Percentiles rank a stretch among this genome's conserved stretches.
Evolutionary conservation across 345 rosid species (phyloP).

Genomic region (Lepidium aucheri): DNA sequence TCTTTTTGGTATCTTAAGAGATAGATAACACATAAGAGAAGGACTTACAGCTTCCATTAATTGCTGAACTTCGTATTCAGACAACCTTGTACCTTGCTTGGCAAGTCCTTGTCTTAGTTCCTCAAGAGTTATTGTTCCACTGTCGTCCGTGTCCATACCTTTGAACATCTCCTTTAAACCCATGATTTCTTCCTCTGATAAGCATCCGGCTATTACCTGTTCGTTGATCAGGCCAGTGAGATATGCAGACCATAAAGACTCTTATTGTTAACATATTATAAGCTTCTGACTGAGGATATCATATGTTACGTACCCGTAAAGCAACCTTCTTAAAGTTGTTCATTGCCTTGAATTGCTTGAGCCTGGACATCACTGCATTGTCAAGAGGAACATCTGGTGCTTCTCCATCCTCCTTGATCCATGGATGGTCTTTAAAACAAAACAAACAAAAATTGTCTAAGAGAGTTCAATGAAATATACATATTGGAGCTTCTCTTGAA

Average conservation of each 20-base stretch:
- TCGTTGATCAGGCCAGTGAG: not conserved
- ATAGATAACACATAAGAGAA: not conserved
- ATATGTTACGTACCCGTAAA: slow-evolving; percentile 33
- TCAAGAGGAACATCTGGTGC: slow-evolving; percentile 83
- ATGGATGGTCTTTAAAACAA: slow-evolving; percentile 46
- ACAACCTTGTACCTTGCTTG: slow-evolving; percentile 79
- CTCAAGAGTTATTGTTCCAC: slow-evolving; percentile 92
- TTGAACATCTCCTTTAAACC: slow-evolving; percentile 94
- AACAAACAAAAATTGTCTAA: not conserved
- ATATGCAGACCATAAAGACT: not conserved
- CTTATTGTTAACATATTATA: not conserved
- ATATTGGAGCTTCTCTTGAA: not conserved
- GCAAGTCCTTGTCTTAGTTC: slow-evolving; percentile 90
- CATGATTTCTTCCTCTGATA: slow-evolving; percentile 96
- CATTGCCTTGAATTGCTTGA: slow-evolving; percentile 77
- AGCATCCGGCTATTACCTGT: slow-evolving; percentile 91
- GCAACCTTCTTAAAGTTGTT: slow-evolving; percentile 76
- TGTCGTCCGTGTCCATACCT: slow-evolving; percentile 78
- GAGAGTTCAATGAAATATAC: not conserved
- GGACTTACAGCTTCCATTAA: slow-evolving; percentile 87
- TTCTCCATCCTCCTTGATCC: slow-evolving; percentile 81
- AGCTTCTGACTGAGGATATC: not conserved
- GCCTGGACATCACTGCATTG: slow-evolving; percentile 61
- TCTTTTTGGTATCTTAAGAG: not conserved
- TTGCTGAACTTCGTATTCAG: slow-evolving; percentile 82